Conservation (phyloP, 768 basidiomycete genomes). For the Fistulinella prunicolor region DNA sequence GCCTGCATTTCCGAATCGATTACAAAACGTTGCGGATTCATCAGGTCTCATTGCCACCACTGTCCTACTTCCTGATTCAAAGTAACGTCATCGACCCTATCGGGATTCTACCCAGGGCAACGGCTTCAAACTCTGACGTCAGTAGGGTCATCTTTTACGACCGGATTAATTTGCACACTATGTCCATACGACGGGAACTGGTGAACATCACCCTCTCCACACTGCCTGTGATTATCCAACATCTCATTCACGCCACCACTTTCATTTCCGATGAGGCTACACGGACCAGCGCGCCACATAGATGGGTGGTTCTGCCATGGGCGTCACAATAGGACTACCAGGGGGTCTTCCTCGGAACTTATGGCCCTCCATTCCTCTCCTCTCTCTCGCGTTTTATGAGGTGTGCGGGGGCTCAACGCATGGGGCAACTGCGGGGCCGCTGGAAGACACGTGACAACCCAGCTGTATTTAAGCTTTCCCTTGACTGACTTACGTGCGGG, state of each 20-base stretch:
- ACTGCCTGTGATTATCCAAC: background rate
- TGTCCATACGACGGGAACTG: background rate
- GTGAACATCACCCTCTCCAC: background rate
- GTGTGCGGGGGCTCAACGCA: conserved; percentile 22
- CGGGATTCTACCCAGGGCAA: background rate
- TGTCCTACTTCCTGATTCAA: background rate
- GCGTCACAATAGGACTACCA: conserved; percentile 11
- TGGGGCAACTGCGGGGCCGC: conserved; percentile 16
- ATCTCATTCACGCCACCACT: conserved; percentile 1
- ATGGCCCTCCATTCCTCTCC: conserved; percentile 6
- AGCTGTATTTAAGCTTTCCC: conserved; percentile 21
- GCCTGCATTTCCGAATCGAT: background rate
- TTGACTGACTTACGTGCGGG: conserved; percentile 9
- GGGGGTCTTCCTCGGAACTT: conserved; percentile 11
- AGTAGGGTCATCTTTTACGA: background rate
- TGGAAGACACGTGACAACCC: conserved; percentile 22
- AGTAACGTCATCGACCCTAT: conserved; percentile 1
- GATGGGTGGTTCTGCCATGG: background rate
- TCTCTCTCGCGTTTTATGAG: conserved; percentile 3
- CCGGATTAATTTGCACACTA: background rate
- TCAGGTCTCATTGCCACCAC: background rate
- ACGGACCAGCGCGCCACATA: conserved; percentile 5
- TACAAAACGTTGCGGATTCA: background rate
- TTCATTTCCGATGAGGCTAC: conserved; percentile 24
- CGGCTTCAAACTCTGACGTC: background rate